Evolutionary conservation across 2,329 filamentous ascomycete genomes (phyloP).

Genomic region (Hypoxylon sp.): DNA sequence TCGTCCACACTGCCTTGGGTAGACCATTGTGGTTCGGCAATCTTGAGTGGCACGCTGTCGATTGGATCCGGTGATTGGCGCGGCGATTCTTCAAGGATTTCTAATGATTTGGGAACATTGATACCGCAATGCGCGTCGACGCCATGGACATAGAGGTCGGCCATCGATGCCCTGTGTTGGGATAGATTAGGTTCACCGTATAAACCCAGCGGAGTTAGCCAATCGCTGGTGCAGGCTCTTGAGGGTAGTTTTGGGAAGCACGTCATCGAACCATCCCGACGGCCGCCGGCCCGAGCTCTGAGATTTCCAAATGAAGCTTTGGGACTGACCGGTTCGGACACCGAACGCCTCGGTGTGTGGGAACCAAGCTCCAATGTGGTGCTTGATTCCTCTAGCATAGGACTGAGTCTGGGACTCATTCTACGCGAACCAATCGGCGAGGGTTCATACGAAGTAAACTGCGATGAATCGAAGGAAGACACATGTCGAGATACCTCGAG

Average conservation of each 20-base stretch:
- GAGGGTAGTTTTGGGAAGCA: slow-evolving; percentile 41
- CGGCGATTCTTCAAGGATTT: slow-evolving; percentile 34
- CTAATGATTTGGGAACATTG: slow-evolving; percentile 11
- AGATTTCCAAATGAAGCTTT: slow-evolving; percentile 10
- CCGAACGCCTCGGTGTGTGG: slow-evolving; percentile 26
- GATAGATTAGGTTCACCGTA: slow-evolving; percentile 20
- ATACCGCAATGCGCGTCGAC: slow-evolving; percentile 43
- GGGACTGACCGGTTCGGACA: slow-evolving; percentile 35
- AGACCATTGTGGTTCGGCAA: slow-evolving; percentile 2
- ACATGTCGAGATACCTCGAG: slow-evolving; percentile 10
- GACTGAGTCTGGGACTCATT: slow-evolving; percentile 16
- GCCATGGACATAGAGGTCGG: slow-evolving; percentile 37
- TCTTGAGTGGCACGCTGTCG: not conserved
- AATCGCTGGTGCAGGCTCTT: slow-evolving; percentile 41
- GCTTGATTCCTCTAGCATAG: slow-evolving; percentile 12
- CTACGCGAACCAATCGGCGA: slow-evolving; percentile 16
- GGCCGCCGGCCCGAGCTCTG: not conserved
- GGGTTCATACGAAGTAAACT: slow-evolving; percentile 26
- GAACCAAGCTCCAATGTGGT: not conserved
- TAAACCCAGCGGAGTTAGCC: slow-evolving; percentile 40
- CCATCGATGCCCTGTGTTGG: slow-evolving; percentile 13
- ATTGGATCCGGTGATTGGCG: slow-evolving; percentile 12
- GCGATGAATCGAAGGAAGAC: slow-evolving; percentile 13
- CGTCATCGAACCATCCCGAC: slow-evolving; percentile 34
- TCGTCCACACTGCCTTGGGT: slow-evolving; percentile 8